A percentile compares a stretch with the other conserved stretches of the same genome.
Conservation (phyloP, 2,329 filamentous ascomycete species). For the Metarhizium robertsii region DNA sequence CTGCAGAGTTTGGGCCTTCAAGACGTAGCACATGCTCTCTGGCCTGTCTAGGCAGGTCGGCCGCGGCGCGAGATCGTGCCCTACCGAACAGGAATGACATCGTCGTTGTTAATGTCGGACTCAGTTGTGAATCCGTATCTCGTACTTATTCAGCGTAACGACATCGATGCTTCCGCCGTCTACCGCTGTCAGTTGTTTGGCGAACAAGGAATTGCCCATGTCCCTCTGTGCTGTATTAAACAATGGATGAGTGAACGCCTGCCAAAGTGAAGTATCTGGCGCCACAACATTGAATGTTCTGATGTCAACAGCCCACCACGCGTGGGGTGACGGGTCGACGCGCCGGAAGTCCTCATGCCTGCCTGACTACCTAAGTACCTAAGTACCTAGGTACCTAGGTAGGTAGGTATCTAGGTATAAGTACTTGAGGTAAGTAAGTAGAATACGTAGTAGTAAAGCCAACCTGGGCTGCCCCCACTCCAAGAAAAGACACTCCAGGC, state of each 20-base stretch:
- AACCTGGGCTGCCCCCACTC: too few relatives aligned
- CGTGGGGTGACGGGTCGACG: neutral
- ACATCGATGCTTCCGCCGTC: neutral
- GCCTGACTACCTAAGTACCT: too few relatives aligned
- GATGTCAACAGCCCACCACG: neutral
- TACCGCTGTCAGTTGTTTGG: neutral
- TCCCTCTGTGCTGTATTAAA: neutral
- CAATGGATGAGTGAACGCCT: neutral
- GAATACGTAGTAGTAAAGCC: too few relatives aligned
- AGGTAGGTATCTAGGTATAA: too few relatives aligned
- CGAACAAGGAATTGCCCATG: neutral
- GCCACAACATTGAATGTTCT: neutral
- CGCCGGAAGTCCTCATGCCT: neutral
- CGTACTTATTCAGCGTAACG: neutral
- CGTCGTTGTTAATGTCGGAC: neutral
- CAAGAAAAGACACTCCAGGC: too few relatives aligned
- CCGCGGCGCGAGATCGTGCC: constrained; percentile 39
- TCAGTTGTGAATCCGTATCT: neutral
- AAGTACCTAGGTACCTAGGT: too few relatives aligned
- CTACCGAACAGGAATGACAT: constrained; percentile 51
- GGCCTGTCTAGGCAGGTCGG: constrained; percentile 47
- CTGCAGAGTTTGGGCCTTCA: constrained; percentile 36
- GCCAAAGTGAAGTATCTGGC: neutral
- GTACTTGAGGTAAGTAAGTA: too few relatives aligned
- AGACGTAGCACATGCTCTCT: constrained; percentile 44